Percentiles rank a stretch among this genome's conserved stretches.
These are phyloP conservation scores for Globisporangium camurandrum DNA, from an alignment of 352 stramenopile species.

Conservation along the genomic window DNA sequence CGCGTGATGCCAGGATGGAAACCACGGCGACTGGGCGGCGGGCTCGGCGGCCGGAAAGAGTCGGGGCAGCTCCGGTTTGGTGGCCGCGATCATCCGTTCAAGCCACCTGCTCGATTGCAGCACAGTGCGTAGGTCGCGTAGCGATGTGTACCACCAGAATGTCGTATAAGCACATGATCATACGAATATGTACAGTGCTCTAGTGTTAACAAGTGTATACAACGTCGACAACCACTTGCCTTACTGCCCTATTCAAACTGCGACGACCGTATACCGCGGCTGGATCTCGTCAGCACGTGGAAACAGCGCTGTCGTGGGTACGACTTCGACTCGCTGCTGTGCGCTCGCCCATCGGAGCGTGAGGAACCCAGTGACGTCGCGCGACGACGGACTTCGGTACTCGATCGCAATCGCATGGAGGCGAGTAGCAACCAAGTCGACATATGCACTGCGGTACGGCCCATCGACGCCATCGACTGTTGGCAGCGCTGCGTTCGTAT, in stretches of 20 bases:
- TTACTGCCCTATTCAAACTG: slow-evolving; percentile 4
- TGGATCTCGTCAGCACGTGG: slow-evolving; percentile 20
- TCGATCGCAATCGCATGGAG: slow-evolving; percentile 40
- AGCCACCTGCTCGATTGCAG: slow-evolving; percentile 17
- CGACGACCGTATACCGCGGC: slow-evolving; percentile 16
- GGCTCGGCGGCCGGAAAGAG: slow-evolving; percentile 70
- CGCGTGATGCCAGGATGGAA: slow-evolving; percentile 81
- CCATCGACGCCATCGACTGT: too few species aligned
- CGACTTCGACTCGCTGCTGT: slow-evolving; percentile 16
- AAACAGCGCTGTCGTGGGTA: slow-evolving; percentile 18
- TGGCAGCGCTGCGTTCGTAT: slow-evolving; percentile 14
- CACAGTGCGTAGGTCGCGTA: background rate
- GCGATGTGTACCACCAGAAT: too few species aligned
- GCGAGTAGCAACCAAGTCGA: slow-evolving; percentile 19
- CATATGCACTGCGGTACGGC: slow-evolving; percentile 2
- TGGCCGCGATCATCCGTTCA: slow-evolving; percentile 66
- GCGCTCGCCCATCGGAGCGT: slow-evolving; percentile 22
- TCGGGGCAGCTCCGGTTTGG: slow-evolving; percentile 80
- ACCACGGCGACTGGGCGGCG: slow-evolving; percentile 63
- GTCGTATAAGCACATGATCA: background rate
- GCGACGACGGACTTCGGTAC: slow-evolving; percentile 18
- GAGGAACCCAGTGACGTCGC: slow-evolving; percentile 12
- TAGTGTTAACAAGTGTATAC: background rate
- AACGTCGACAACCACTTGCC: background rate
- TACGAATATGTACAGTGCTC: background rate